A percentile compares a stretch with the other conserved stretches of the same genome.
Conservation (phyloP, 2,329 filamentous ascomycete genomes). For the Scytalidium lignicola region DNA sequence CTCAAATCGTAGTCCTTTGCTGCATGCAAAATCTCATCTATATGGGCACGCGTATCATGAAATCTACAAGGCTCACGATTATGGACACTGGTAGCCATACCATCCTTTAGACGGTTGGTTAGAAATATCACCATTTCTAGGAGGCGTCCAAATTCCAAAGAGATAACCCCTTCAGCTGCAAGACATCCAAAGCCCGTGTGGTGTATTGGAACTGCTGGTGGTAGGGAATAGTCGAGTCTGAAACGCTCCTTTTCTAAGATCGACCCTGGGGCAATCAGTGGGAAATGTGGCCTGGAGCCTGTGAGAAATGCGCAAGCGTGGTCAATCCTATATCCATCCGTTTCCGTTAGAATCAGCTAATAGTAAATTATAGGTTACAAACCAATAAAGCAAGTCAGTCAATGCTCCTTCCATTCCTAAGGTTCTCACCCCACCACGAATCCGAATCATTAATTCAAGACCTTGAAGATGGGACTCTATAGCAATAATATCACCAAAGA, state of each 20-base stretch:
- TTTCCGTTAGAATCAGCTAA: no score
- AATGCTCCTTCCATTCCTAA: neutral
- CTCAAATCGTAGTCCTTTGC: neutral
- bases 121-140: neutral
- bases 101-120: neutral
- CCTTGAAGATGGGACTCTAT: neutral
- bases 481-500: neutral
- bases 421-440: neutral
- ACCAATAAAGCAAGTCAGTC: neutral
- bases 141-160: neutral
- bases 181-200: neutral
- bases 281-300: neutral
- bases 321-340: neutral
- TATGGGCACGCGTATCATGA: neutral
- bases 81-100: neutral
- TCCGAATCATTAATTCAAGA: neutral
- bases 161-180: neutral
- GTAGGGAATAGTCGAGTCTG: neutral
- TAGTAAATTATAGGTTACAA: neutral
- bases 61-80: neutral
- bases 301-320: neutral
- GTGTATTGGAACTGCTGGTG: neutral
- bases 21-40: neutral
- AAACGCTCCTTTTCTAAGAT: neutral
- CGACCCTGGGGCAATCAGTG: neutral